phyloP scores from a whole-genome alignment of 2,329 filamentous ascomycete species.

The Talaromyces pinophilus region DNA sequence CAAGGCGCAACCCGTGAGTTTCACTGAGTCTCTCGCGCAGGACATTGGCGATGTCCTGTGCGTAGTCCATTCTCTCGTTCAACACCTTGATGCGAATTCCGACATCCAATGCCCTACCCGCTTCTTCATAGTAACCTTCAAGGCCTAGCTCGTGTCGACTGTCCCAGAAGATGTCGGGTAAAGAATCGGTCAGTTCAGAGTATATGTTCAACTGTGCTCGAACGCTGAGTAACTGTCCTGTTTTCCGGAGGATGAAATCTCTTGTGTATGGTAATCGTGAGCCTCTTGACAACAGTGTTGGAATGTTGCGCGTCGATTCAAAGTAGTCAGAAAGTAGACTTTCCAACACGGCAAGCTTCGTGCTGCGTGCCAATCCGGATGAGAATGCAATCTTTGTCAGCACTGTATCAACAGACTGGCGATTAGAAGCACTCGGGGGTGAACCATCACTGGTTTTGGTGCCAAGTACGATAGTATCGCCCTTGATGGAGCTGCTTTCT shows the following conservation, averaged over 20 bases:
- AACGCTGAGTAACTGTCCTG: constrained; percentile 84
- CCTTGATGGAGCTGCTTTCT: constrained; percentile 75
- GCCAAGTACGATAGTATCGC: constrained; percentile 85
- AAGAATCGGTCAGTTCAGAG: constrained; percentile 89
- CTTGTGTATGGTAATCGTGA: constrained; percentile 65
- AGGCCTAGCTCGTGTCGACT: constrained; percentile 82
- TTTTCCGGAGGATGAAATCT: constrained; percentile 85
- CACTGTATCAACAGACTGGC: constrained; percentile 59
- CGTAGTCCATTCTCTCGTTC: constrained; percentile 98
- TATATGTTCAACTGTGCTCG: constrained; percentile 95
- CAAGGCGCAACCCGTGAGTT: constrained; percentile 81
- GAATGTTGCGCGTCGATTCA: constrained; percentile 79
- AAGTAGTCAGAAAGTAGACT: constrained; percentile 80
- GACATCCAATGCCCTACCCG: constrained; percentile 86
- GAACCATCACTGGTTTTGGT: constrained; percentile 56
- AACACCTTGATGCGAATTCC: constrained; percentile 85
- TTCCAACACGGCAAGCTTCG: constrained; percentile 91
- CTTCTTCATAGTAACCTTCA: constrained; percentile 93
- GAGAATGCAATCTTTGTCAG: constrained; percentile 96
- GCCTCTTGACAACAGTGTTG: constrained; percentile 71
- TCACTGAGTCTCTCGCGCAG: constrained; percentile 85
- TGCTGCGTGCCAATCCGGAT: constrained; percentile 86
- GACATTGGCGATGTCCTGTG: constrained; percentile 89
- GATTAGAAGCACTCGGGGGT: constrained; percentile 28
- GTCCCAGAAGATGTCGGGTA: constrained; percentile 98